phyloP scores from a whole-genome alignment of 1,139 yeast genomes.

The Geotrichum klebahnii region DNA sequence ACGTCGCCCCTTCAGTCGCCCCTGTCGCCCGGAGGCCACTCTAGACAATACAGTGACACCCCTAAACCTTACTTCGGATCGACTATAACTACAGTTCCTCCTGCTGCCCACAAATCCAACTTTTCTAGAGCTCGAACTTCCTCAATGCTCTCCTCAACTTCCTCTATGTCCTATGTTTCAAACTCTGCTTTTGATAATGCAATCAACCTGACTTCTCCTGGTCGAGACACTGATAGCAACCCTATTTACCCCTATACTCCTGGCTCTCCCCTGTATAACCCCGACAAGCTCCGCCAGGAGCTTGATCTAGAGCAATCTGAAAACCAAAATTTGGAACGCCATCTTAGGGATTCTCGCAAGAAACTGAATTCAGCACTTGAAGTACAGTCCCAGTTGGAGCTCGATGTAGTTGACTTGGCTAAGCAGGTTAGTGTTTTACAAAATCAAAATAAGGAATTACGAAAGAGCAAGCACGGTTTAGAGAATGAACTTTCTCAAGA shows the following conservation, averaged over 20 bases:
- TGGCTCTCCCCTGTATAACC: neutral
- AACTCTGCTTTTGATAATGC: conserved; percentile 23
- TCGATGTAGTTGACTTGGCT: conserved; percentile 34
- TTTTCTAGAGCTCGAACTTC: neutral
- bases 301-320: conserved; percentile 34
- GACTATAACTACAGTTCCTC: neutral
- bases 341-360: conserved; percentile 27
- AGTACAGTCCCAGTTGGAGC: conserved; percentile 33
- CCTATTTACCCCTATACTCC: neutral
- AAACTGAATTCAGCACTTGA: conserved; percentile 25
- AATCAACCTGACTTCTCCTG: conserved; percentile 1
- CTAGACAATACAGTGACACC: neutral
- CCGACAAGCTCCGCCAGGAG: conserved; percentile 28
- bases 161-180: conserved; percentile 1
- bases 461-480: conserved; percentile 28
- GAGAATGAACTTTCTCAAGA: conserved; percentile 31
- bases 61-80: neutral
- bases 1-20: neutral
- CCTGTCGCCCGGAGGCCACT: neutral
- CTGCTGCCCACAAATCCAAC: neutral
- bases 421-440: conserved; percentile 26
- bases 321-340: conserved; percentile 27
- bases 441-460: conserved; percentile 28
- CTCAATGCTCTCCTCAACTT: neutral
- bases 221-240: too few relatives aligned